These are phyloP conservation scores for Hansfordia pulvinata DNA, from an alignment of 2,329 filamentous ascomycete genomes.

Conservation along the genomic window DNA sequence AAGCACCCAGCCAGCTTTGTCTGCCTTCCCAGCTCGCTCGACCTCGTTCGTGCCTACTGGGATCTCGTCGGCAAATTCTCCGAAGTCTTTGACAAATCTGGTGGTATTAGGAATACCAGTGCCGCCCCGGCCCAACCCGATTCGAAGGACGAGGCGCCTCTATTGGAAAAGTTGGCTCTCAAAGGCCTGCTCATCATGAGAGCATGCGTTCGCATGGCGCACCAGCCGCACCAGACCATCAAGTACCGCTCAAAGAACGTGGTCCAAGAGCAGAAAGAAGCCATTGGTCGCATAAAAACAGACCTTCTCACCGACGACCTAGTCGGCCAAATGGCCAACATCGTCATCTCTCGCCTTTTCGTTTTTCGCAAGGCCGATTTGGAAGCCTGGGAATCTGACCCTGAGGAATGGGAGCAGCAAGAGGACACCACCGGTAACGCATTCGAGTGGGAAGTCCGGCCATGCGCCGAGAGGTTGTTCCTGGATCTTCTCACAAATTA, in stretches of 20 bases:
- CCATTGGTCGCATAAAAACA: slow-evolving; percentile 54
- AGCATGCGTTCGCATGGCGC: slow-evolving; percentile 74
- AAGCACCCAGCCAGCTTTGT: slow-evolving; percentile 73
- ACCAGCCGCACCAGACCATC: slow-evolving; percentile 69
- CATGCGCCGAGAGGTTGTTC: slow-evolving; percentile 88
- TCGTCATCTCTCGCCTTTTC: slow-evolving; percentile 78
- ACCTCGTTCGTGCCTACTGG: slow-evolving; percentile 77
- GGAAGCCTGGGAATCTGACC: slow-evolving; percentile 84
- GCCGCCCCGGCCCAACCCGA: slow-evolving; percentile 24
- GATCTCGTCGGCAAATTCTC: slow-evolving; percentile 64
- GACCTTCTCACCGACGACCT: slow-evolving; percentile 66
- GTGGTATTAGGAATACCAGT: slow-evolving; percentile 34
- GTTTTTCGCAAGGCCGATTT: slow-evolving; percentile 76
- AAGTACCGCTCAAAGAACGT: slow-evolving; percentile 64
- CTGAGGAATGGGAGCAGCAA: slow-evolving; percentile 87
- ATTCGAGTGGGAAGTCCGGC: slow-evolving; percentile 85
- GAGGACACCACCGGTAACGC: slow-evolving; percentile 76
- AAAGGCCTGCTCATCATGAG: slow-evolving; percentile 74
- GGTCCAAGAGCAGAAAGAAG: slow-evolving; percentile 62
- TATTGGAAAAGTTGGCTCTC: slow-evolving; percentile 68
- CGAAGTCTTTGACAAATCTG: slow-evolving; percentile 53
- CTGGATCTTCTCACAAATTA: slow-evolving; percentile 82
- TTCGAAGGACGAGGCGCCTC: slow-evolving; percentile 41
- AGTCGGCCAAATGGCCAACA: slow-evolving; percentile 68
- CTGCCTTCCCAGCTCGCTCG: slow-evolving; percentile 64